Percentiles rank a stretch among this genome's conserved stretches.
Conservation (phyloP, 1,284 basidiomycete species). For the Trametes versicolor region DNA sequence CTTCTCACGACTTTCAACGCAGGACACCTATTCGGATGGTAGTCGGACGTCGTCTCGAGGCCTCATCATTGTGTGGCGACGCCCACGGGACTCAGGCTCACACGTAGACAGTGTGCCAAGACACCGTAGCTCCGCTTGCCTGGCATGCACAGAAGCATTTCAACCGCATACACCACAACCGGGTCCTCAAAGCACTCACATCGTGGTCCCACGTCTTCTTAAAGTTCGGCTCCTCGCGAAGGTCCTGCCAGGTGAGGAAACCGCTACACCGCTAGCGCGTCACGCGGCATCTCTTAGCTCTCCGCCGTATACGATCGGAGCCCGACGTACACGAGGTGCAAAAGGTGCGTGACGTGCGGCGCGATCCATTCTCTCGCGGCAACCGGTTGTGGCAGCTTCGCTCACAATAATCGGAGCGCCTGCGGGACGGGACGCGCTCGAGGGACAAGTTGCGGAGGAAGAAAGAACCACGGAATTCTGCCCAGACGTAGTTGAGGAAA, state of each 20-base stretch:
- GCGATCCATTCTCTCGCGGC: slow-evolving; percentile 50
- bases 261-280: no score
- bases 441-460: slow-evolving; percentile 52
- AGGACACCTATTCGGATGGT: no score
- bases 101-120: no score
- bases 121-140: no score
- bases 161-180: no score
- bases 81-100: no score
- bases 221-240: slow-evolving; percentile 44
- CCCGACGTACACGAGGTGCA: slow-evolving; percentile 39
- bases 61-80: no score
- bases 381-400: slow-evolving; percentile 40
- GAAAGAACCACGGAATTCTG: slow-evolving; percentile 51
- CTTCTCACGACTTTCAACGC: background rate
- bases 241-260: slow-evolving; percentile 46
- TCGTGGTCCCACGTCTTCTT: slow-evolving; percentile 43
- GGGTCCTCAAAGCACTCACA: slow-evolving; percentile 39
- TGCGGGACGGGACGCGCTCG: slow-evolving; percentile 49
- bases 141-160: no score
- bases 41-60: no score
- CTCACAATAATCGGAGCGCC: slow-evolving; percentile 44
- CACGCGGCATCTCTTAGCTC: no score
- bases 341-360: slow-evolving; percentile 47
- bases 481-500: slow-evolving; percentile 55
- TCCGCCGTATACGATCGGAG: slow-evolving; percentile 40